Base-by-base conservation (phyloP, 2,329 filamentous ascomycete species). In the Cladosporium sp. region DNA sequence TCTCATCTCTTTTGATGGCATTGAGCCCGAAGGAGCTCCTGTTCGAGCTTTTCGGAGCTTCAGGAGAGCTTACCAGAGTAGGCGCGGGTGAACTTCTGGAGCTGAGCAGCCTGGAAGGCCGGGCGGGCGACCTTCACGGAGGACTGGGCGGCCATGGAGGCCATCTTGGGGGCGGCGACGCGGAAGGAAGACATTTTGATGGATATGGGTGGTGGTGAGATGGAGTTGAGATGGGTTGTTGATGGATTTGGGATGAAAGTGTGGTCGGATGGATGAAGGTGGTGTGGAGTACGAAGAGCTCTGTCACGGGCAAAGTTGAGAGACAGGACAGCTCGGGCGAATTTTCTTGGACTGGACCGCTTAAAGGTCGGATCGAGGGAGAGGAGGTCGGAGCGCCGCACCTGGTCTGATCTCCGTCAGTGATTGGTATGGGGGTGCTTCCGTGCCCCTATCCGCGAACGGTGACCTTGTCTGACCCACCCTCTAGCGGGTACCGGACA, bases 121-220 rank as follows among this genome's bases (percentile, higher is more conserved):
- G 90, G 90, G 82, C 90, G 90, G 82, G 90, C 90, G 82, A 88
- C 89, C 88, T 90, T 91, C 83, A 85, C 83, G 80, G 88, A 87
- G 87, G 90, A 90, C 83, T 77, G 75, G 49, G 90, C 87, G 77
- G 80, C 80, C 79, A 83, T 80, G 80, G 88, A 86, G 82, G 90
- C 89, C 85, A 92, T 86, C 82, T 90, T 88, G 78, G 89, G 89
- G 80, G 90, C 88, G 83, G 92, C 86, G 81, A 92, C 86, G 84
- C 90, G 90, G 81, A 76, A 74, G 60, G 87, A 84, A 82, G 88
- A 86, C 90, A 93, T 93, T 92, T 86, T 87, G 28, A 86, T 88
- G 83, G 84, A 84, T 81, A 83, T 75, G 77, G 80, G 74, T 73
- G 72, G 73, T 75, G 73, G 76, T 76, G 54, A 57, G 55, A 65